These are phyloP conservation scores for Solanum chmielewskii DNA, from an alignment of 257 asterid genomes.

Conservation along the genomic window DNA sequence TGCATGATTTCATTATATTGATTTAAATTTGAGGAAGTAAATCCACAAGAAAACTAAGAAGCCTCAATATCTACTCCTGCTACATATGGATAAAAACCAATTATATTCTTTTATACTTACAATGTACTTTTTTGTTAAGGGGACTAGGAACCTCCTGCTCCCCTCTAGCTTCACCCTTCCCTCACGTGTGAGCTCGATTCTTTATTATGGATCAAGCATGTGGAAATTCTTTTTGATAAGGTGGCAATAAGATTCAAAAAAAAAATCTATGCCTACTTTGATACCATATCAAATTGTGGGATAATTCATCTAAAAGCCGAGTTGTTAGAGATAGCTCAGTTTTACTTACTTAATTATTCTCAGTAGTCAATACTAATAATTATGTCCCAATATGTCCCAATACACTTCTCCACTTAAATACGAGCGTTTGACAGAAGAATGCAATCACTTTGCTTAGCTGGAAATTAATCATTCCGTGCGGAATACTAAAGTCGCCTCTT, in stretches of 20 bases:
- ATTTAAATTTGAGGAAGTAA: neutral
- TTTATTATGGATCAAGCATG: neutral
- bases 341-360: neutral
- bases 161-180: neutral
- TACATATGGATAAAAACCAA: neutral
- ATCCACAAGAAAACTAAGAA: neutral
- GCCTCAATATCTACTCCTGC: neutral
- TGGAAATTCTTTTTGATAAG: neutral
- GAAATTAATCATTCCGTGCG: neutral
- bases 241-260: neutral
- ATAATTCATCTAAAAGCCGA: neutral
- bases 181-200: neutral
- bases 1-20: neutral
- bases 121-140: too few species aligned
- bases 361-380: neutral
- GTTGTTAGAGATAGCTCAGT: neutral
- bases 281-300: neutral
- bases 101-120: neutral
- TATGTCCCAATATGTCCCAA: neutral
- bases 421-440: neutral
- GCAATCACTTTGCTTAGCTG: neutral
- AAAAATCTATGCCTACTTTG: neutral
- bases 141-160: neutral
- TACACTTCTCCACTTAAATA: neutral
- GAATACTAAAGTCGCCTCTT: neutral